Conservation (phyloP, 805 yeast species). For the Candida khao-thaluensis region DNA sequence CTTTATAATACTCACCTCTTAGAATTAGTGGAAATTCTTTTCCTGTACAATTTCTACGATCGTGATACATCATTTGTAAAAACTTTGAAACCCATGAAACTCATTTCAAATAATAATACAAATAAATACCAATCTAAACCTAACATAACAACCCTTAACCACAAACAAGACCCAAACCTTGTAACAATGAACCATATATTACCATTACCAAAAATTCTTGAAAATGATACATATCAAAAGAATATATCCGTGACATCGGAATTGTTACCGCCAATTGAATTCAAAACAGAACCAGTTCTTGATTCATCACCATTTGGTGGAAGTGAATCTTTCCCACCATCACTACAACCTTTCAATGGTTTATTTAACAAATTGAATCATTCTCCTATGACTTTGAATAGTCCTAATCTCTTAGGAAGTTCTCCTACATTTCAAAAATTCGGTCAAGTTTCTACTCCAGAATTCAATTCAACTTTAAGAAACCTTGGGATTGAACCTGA, state of each 20-base stretch:
- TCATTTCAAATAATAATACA: too few relatives aligned
- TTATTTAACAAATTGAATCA: too few relatives aligned
- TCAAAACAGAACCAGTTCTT: background rate
- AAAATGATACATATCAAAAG: too few relatives aligned
- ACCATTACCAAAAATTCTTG: background rate
- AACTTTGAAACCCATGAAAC: background rate
- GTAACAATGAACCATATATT: slow-evolving; percentile 2
- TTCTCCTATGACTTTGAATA: background rate
- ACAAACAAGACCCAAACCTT: background rate
- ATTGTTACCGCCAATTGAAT: slow-evolving; percentile 1
- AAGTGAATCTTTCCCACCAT: too few relatives aligned
- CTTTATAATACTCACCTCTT: too few relatives aligned
- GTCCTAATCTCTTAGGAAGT: background rate
- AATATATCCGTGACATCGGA: background rate
- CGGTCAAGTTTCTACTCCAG: background rate
- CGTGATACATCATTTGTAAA: background rate
- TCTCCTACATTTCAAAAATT: slow-evolving; percentile 2
- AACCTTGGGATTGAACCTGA: slow-evolving; percentile 1
- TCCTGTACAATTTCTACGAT: too few relatives aligned
- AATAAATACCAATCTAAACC: background rate
- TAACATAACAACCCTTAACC: background rate
- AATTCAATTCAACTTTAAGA: background rate
- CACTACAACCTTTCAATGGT: too few relatives aligned
- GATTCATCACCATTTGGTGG: background rate
- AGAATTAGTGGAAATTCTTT: too few relatives aligned